Percentiles rank a stretch among this genome's conserved stretches.
Conservation (phyloP, 2,329 filamentous ascomycete genomes). For the Dactylellina parvicollis region DNA sequence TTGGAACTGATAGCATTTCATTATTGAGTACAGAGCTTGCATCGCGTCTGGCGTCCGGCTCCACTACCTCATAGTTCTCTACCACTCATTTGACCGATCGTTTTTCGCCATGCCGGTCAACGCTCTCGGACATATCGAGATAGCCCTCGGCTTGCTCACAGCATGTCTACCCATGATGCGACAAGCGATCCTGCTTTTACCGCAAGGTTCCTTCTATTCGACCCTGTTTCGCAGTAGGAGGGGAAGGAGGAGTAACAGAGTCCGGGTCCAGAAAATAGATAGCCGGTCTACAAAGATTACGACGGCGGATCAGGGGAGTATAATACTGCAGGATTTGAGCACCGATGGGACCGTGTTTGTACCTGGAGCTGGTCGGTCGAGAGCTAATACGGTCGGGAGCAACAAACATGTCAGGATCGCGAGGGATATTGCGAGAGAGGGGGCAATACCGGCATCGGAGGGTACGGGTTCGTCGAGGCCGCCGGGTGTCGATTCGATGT, state of each 20-base stretch:
- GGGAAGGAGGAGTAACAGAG: not conserved
- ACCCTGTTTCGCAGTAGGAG: constrained; percentile 5
- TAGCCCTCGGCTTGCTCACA: constrained; percentile 30
- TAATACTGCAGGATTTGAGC: constrained; percentile 14
- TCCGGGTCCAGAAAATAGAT: constrained; percentile 36
- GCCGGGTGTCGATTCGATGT: constrained; percentile 21
- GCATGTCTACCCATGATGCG: constrained; percentile 48
- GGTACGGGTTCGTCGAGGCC: not conserved
- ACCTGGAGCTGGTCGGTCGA: not conserved
- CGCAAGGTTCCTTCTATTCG: constrained; percentile 14
- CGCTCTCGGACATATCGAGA: constrained; percentile 40
- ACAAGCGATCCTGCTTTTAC: constrained; percentile 39
- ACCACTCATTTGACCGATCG: constrained; percentile 32
- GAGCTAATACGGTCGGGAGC: constrained; percentile 2
- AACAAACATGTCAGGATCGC: constrained; percentile 12
- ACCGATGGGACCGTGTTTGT: not conserved
- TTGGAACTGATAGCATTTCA: too few species aligned
- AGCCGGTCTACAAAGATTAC: constrained; percentile 41
- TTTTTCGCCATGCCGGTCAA: constrained; percentile 33
- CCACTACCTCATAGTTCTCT: constrained; percentile 24
- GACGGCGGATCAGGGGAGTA: constrained; percentile 16
- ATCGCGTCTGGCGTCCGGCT: constrained; percentile 31
- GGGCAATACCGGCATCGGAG: not conserved
- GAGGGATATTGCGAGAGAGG: constrained; percentile 27
- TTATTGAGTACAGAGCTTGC: constrained; percentile 18